Evolutionary conservation across 108 stramenopile species (phyloP), one percentile per base, ranked within the genome.

Genomic region (Fistulifera pelliculosa): DNA sequence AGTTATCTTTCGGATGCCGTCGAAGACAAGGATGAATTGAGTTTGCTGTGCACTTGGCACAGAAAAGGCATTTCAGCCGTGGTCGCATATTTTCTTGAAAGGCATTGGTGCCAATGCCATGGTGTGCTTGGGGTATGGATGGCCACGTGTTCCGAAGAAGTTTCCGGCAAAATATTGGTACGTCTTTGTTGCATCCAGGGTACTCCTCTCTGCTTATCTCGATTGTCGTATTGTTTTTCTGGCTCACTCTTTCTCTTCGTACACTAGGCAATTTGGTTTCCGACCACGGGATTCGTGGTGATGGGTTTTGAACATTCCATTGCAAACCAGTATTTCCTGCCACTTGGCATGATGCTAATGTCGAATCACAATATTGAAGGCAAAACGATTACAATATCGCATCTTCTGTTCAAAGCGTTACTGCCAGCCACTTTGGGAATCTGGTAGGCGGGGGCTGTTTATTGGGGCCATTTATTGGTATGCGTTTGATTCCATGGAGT

Each of bases 261-360:
- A n/a, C n/a, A n/a, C n/a, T n/a, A n/a, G 28, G 53, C 53, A 5
- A 22, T 80, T 1, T 80, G 64, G 62, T 67, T 73, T 52, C 79
- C 75, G 24, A 72, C 71, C 39, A 42, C 68, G 12, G 69, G 59
- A 0, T 80, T 76, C 53, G 65, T 80, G 0, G 47, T 70, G 26
- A 39, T 69, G 0, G 79, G 75, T 22, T 65, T 76, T 38, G 75
- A 76, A 43, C 87, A 88, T 62, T 62, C 55, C 41, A 75, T 88
- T 24, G 87, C 87, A 44, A 88, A 88, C 66, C 79, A 80, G 68
- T 83, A 70, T 60, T 47, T 87, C 10, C 67, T 83, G n/a, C 81
- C 85, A 23, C 45, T 83, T 5, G 85, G 85, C 6, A 81, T 80
- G 66, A 60, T 79, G 58, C 52, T 66, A 0, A 65, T 60, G 25